Conservation (phyloP, 2,329 filamentous ascomycete species). For the Ophioceras dolichostomum region DNA sequence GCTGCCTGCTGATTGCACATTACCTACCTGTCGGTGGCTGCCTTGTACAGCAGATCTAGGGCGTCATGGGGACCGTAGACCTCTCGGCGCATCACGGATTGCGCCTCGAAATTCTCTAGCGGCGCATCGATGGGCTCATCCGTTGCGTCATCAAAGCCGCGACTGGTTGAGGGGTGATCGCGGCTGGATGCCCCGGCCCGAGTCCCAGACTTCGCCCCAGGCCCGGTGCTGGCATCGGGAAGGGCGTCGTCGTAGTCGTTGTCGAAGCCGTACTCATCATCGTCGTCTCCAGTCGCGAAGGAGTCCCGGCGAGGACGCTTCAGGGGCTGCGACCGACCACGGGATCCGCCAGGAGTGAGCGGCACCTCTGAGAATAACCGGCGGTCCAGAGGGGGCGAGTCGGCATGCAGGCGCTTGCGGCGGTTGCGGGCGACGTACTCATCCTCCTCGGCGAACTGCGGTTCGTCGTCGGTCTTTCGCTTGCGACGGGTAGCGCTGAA, state of each 20-base stretch:
- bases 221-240: background rate
- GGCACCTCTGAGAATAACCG: slow-evolving; percentile 41
- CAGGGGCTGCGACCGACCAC: slow-evolving; percentile 54
- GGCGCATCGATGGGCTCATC: slow-evolving; percentile 50
- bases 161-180: slow-evolving; percentile 3
- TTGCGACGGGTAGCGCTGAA: slow-evolving; percentile 93
- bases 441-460: slow-evolving; percentile 27
- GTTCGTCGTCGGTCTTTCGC: slow-evolving; percentile 59
- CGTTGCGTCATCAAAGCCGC: slow-evolving; percentile 23
- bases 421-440: slow-evolving; percentile 65
- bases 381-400: slow-evolving; percentile 27
- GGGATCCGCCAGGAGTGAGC: slow-evolving; percentile 52
- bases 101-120: slow-evolving; percentile 52
- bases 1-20: slow-evolving; percentile 6
- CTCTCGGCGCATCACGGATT: slow-evolving; percentile 53
- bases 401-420: slow-evolving; percentile 49
- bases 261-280: too few species aligned
- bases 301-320: slow-evolving; percentile 40
- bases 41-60: slow-evolving; percentile 81
- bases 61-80: slow-evolving; percentile 91
- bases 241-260: background rate
- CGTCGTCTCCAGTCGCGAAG: background rate
- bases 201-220: too few species aligned
- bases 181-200: too few species aligned
- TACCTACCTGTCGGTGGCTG: slow-evolving; percentile 54